A percentile compares a stretch with the other conserved stretches of the same genome.
phyloP scores from a whole-genome alignment of 139 green algal species.

The Zygnema circumcarinatum region DNA sequence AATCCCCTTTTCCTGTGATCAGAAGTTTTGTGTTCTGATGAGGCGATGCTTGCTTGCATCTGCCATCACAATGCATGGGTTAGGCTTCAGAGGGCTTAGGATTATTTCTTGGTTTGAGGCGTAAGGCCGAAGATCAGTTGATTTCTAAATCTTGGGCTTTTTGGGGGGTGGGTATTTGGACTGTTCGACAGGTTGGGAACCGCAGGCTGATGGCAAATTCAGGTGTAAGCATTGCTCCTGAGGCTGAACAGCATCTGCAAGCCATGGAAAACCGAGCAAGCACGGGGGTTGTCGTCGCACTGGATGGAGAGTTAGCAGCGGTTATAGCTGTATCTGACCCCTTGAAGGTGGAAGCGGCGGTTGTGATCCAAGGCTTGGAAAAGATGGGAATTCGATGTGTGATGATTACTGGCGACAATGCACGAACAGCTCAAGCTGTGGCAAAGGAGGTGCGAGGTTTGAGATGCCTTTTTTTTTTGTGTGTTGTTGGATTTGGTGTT shows the following conservation, averaged over 20 bases:
- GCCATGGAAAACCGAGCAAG: conserved; percentile 64
- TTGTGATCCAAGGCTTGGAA: conserved; percentile 77
- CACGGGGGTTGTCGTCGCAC: conserved; percentile 77
- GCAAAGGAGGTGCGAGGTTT: conserved; percentile 62
- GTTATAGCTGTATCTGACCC: conserved; percentile 83
- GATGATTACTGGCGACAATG: conserved; percentile 89
- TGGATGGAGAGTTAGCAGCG: conserved; percentile 66
- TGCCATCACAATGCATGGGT: too few relatives aligned
- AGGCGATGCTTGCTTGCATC: conserved; percentile 29
- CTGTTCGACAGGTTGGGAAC: conserved; percentile 61
- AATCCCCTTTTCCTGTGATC: too few relatives aligned
- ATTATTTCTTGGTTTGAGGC: too few relatives aligned
- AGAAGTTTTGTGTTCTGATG: too few relatives aligned
- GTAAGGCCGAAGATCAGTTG: too few relatives aligned
- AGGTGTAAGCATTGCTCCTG: conserved; percentile 36
- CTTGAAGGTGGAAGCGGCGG: conserved; percentile 87
- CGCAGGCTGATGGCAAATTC: conserved; percentile 49
- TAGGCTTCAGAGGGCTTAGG: too few relatives aligned
- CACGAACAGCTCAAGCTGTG: conserved; percentile 79
- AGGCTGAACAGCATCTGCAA: conserved; percentile 22
- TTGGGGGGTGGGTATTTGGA: too few relatives aligned
- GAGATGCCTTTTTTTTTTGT: too few relatives aligned
- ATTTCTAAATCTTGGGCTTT: too few relatives aligned
- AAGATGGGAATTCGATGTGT: conserved; percentile 64
- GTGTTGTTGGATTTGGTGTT: too few relatives aligned